Percentiles rank a stretch among this genome's conserved stretches.
phyloP scores from a whole-genome alignment of 148 eudicot genomes.

The Rhododendron ferrugineum region DNA sequence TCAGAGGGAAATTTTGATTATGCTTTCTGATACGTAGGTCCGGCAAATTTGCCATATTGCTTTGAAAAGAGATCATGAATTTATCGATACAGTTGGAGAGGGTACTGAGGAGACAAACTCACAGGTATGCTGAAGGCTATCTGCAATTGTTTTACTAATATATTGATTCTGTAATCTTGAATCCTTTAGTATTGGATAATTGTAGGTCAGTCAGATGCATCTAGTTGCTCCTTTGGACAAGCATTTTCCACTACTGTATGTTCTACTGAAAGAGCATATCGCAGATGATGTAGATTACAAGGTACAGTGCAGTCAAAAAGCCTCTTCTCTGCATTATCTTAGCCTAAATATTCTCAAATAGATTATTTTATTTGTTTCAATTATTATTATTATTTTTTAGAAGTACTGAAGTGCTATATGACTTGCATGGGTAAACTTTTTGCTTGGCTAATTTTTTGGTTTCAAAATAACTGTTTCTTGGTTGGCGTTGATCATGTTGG shows the following conservation, averaged over 20 bases:
- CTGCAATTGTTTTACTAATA: constrained; percentile 8
- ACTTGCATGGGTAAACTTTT: background rate
- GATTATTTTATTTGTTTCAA: background rate
- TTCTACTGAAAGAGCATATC: constrained; percentile 79
- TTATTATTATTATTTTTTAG: background rate
- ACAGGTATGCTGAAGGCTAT: constrained; percentile 47
- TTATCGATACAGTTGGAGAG: constrained; percentile 68
- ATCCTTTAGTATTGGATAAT: constrained; percentile 2
- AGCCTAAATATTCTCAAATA: background rate
- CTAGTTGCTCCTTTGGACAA: constrained; percentile 80
- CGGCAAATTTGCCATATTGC: constrained; percentile 86
- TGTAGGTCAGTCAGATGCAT: constrained; percentile 88
- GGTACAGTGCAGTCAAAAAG: constrained; percentile 31
- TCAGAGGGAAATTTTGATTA: background rate
- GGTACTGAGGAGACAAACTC: constrained; percentile 84
- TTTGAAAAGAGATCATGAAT: constrained; percentile 84
- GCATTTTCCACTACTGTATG: constrained; percentile 67
- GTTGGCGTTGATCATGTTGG: background rate
- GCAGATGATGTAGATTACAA: constrained; percentile 86
- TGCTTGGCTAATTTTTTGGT: background rate
- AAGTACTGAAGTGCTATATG: background rate
- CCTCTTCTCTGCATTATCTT: background rate
- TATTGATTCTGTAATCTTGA: constrained; percentile 3
- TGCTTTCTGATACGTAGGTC: constrained; percentile 47
- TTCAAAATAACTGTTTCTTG: background rate